Base-by-base conservation (phyloP, 2,329 filamentous ascomycete species). In the Colletotrichum tabaci region DNA sequence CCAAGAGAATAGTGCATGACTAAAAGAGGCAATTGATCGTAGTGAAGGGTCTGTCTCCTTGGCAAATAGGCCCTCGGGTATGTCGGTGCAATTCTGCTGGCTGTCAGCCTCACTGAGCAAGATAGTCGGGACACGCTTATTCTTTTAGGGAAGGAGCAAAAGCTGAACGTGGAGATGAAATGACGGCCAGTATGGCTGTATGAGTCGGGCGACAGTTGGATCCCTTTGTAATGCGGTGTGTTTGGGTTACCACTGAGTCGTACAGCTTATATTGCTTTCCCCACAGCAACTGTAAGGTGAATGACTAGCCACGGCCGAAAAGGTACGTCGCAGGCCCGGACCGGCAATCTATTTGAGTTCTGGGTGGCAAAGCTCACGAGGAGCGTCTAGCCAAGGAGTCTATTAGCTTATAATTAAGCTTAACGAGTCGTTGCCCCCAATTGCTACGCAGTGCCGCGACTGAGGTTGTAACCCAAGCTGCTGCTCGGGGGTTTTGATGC, bases 381-480 rank as follows among this genome's bases (percentile, higher is more conserved):
- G 30, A 30, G 5, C 30, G 30, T 30, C 30, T 30, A 30, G 30
- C 30, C 30, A 9, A 30, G 30, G 30, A 30, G 30, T 9, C 7
- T 30, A 60, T 21, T 44, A 44, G 40, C 42, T 40, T 46, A 30
- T 40, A 60, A 60, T 46, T 60, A 60, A 60, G 56, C 56, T 60
- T 60, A 60, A 44, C 15, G n/a, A 46, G 30, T 30, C 6, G 30
- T 9, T 30, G 1, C 30, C 30, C 30, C 30, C 7, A 30, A 30
- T 6, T 30, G 30, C 30, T 30, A 30, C 30, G 30, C 30, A 30
- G 30, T 30, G 30, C 30, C 30, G 30, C 8, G 30, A 6, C 5
- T 4, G 30, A 30, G 30, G 6, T 30, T 9, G 30, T 30, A 30
- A 30, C 30, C 30, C 30, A 7, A 30, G 30, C 30, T 30, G 30